Evolutionary conservation across 1,139 yeast species (phyloP), one percentile per base, ranked within the genome.

Genomic region (Candida gigantensis): DNA sequence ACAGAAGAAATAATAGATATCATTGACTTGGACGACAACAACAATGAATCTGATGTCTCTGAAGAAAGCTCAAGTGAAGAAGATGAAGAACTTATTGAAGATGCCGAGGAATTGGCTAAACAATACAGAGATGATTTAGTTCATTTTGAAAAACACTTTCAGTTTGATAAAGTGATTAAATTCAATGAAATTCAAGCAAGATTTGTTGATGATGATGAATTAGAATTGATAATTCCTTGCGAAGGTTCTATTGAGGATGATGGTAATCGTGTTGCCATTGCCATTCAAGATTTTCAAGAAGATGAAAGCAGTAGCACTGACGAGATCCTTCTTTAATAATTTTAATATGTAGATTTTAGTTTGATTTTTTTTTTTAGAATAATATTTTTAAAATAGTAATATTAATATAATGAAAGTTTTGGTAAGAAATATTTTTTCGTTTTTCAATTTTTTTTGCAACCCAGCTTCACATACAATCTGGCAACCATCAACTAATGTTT

Each of bases 121-220:
- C 73, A 69, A 35, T 70, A 58, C 52, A 51, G 58, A 38, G 64
- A 68, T 42, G 64, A 65, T 40, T 74, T 68, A 53, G 62, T 71
- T 43, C 58, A 56, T 40, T 71, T 71, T 43, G 75, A 70, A 51
- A 71, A 71, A 54, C 69, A 65, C 42, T 69, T 69, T 52, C 65
- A 64, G 44, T 71, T 71, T 48, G 74, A 67, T 41, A 68, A 69
- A 52, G 40, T 60, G 30, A 58, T 71, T 47, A 66, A 65, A 42
- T 63, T 58, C 36, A 60, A 65, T 32, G 58, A 65, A 48, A 68
- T 71, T 46, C 58, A 55, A 42, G 76, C 76, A 17, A 57, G 55
- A 40, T 66, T 68, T 45, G 45, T 63, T 40, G 58, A 57, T 27
- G 62, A 64, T 27, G 70, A 62, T 41, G 76, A 70, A 53, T 64